Evolutionary conservation across 2,329 filamentous ascomycete species (phyloP).

Genomic region (Aureobasidium sp.): DNA sequence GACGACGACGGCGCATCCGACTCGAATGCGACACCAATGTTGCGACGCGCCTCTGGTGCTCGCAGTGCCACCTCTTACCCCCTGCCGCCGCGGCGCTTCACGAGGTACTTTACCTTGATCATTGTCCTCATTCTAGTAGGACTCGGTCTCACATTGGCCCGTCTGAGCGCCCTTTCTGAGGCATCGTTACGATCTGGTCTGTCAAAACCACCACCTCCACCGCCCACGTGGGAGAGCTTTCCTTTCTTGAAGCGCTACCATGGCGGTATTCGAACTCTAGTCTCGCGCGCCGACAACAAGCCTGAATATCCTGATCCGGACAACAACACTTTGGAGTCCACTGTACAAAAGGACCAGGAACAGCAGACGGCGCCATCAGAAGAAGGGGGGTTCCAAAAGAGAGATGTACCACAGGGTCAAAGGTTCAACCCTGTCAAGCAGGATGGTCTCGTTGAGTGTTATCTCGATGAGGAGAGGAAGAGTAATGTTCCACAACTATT

Average conservation of each 20-base stretch:
- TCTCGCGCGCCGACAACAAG: constrained; percentile 57
- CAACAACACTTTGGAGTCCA: constrained; percentile 48
- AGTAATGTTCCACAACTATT: constrained; percentile 63
- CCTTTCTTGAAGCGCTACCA: constrained; percentile 83
- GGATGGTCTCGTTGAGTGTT: constrained; percentile 66
- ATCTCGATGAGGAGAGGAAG: constrained; percentile 61
- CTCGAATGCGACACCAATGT: constrained; percentile 26
- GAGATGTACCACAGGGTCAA: constrained; percentile 29
- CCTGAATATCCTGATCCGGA: constrained; percentile 72
- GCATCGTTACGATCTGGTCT: constrained; percentile 50
- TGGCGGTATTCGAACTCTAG: constrained; percentile 71
- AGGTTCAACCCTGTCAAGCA: constrained; percentile 61
- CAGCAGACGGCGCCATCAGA: constrained; percentile 25
- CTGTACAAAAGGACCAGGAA: constrained; percentile 28
- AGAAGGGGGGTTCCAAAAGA: constrained; percentile 26
- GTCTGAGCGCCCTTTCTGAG: constrained; percentile 33
- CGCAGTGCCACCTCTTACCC: constrained; percentile 28
- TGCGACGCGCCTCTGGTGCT: constrained; percentile 21
- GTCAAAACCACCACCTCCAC: constrained; percentile 52
- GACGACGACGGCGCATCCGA: constrained; percentile 18
- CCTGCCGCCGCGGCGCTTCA: constrained; percentile 51
- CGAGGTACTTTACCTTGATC: constrained; percentile 69
- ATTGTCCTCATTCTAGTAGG: constrained; percentile 63
- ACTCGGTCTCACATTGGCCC: constrained; percentile 69
- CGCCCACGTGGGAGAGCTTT: constrained; percentile 78